Conservation (phyloP, 441 rosid species). For the Metrosideros polymorpha region DNA sequence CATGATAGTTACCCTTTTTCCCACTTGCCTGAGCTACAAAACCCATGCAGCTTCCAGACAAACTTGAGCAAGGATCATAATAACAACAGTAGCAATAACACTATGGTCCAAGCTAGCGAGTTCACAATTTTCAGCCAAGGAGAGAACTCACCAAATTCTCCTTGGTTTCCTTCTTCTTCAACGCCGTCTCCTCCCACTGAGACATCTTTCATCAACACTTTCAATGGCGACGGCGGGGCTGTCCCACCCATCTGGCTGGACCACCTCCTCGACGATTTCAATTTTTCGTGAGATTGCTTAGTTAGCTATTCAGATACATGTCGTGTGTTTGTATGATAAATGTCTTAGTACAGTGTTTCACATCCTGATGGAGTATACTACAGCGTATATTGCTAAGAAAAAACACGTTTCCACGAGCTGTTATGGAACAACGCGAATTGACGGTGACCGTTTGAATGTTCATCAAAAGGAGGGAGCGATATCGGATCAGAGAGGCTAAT, state of each 20-base stretch:
- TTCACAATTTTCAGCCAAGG: background rate
- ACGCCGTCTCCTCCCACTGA: background rate
- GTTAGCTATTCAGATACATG: background rate
- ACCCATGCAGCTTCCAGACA: background rate
- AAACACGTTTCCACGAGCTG: background rate
- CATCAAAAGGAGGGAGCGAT: background rate
- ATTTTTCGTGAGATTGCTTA: background rate
- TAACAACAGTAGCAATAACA: background rate
- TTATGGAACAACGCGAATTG: background rate
- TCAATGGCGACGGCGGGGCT: background rate
- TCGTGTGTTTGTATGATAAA: background rate
- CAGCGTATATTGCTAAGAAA: background rate
- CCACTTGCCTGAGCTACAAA: slow-evolving; percentile 4
- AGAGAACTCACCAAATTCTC: background rate
- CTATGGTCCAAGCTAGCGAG: background rate
- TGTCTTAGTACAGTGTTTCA: background rate
- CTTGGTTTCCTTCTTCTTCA: background rate
- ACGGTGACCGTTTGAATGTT: background rate
- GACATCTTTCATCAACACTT: background rate
- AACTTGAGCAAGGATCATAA: background rate
- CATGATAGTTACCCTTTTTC: background rate
- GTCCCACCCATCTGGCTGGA: background rate
- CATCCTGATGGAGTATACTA: background rate
- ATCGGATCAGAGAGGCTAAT: background rate
- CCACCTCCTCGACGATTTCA: background rate